These are phyloP conservation scores for Saccharomyces hybrid DNA, from an alignment of 1,139 yeast species.

Conservation along the genomic window DNA sequence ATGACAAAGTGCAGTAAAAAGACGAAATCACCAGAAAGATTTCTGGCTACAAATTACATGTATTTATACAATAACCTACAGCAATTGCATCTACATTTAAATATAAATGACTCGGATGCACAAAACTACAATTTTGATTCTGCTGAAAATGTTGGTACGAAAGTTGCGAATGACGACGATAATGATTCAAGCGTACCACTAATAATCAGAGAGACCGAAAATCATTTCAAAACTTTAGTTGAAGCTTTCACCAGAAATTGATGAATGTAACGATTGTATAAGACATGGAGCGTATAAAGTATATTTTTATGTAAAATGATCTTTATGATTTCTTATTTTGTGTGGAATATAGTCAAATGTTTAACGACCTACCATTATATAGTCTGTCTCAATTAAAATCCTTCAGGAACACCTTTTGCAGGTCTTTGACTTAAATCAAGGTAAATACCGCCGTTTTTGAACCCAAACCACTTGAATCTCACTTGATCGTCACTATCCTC, in stretches of 20 bases:
- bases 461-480: conserved; percentile 59
- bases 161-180: background rate
- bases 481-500: conserved; percentile 15
- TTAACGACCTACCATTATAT: background rate
- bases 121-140: background rate
- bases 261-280: conserved; percentile 1
- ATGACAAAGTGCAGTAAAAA: conserved; percentile 59
- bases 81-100: conserved; percentile 10
- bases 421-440: conserved; percentile 49
- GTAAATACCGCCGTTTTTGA: conserved; percentile 59
- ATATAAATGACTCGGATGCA: background rate
- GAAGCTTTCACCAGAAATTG: conserved; percentile 24
- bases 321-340: background rate
- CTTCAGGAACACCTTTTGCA: conserved; percentile 86
- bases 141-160: background rate
- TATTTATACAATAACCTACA: conserved; percentile 27
- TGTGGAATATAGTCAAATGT: background rate
- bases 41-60: conserved; percentile 66
- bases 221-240: conserved; percentile 24
- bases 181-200: conserved; percentile 12
- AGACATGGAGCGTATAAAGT: background rate
- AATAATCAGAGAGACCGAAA: conserved; percentile 25
- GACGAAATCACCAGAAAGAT: conserved; percentile 53
- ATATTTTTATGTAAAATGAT: no score
- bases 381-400: conserved; percentile 37